A percentile compares a stretch with the other conserved stretches of the same genome.
Conservation (phyloP, 1,139 yeast genomes). For the Saccharomyces hybrid region DNA sequence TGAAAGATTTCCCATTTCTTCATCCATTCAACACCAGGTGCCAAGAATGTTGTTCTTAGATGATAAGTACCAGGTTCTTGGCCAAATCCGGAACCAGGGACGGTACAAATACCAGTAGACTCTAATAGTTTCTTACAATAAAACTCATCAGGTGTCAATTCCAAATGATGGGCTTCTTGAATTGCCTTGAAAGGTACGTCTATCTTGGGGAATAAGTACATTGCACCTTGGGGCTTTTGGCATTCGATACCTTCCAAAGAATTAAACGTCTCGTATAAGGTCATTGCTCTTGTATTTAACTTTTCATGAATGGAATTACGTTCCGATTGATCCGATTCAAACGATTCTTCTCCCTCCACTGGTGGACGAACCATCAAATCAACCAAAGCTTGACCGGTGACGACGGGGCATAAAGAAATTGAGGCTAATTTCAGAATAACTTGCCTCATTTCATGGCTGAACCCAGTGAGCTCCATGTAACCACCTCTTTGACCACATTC, state of each 20-base stretch:
- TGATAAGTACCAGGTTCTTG: slow-evolving; percentile 85
- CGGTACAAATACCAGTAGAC: slow-evolving; percentile 91
- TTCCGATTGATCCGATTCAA: slow-evolving; percentile 56
- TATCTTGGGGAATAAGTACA: slow-evolving; percentile 87
- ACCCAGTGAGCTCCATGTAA: slow-evolving; percentile 87
- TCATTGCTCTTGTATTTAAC: slow-evolving; percentile 54
- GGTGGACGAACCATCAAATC: slow-evolving; percentile 96
- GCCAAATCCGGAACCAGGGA: slow-evolving; percentile 96
- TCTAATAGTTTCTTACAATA: slow-evolving; percentile 80
- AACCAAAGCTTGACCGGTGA: slow-evolving; percentile 85
- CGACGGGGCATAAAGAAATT: slow-evolving; percentile 86
- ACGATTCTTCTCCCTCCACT: slow-evolving; percentile 64
- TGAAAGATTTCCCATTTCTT: slow-evolving; percentile 72
- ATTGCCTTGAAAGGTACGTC: slow-evolving; percentile 56
- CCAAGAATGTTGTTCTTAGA: slow-evolving; percentile 89
- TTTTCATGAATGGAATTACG: slow-evolving; percentile 52
- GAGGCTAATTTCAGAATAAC: slow-evolving; percentile 78
- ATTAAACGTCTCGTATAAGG: slow-evolving; percentile 61
- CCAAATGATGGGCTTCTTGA: slow-evolving; percentile 48
- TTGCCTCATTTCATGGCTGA: slow-evolving; percentile 58
- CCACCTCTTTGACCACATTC: slow-evolving; percentile 99
- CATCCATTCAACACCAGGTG: slow-evolving; percentile 91
- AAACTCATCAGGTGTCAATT: slow-evolving; percentile 68
- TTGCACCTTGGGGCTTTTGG: slow-evolving; percentile 90
- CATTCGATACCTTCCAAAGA: slow-evolving; percentile 75